These are phyloP conservation scores for Hyphopichia wangnamkhiaoensis DNA, from an alignment of 1,139 yeast genomes.

Conservation along the genomic window DNA sequence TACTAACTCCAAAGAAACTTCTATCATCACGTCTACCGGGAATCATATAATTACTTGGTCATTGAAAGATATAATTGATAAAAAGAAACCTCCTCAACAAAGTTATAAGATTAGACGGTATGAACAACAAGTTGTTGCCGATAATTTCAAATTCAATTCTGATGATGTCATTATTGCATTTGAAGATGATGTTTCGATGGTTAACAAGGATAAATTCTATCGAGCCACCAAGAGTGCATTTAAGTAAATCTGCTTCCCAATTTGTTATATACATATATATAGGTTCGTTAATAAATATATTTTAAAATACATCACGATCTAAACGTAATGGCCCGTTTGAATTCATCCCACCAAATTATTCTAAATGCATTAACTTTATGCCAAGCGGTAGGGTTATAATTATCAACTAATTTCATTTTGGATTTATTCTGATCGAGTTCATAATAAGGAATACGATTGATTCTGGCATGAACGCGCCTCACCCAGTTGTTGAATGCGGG, in stretches of 20 bases:
- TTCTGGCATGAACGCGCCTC: conserved; percentile 57
- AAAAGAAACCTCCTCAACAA: conserved; percentile 35
- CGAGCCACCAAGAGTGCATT: conserved; percentile 33
- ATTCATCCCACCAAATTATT: conserved; percentile 63
- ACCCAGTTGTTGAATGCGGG: conserved; percentile 72
- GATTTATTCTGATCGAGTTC: conserved; percentile 19
- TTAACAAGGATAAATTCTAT: conserved; percentile 56
- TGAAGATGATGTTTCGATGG: conserved; percentile 71
- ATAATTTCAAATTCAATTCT: conserved; percentile 75
- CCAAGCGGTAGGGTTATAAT: conserved; percentile 48
- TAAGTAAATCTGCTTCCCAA: neutral
- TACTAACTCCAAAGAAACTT: conserved; percentile 59
- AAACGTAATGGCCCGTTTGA: conserved; percentile 45
- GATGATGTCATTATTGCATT: conserved; percentile 69
- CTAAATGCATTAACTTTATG: conserved; percentile 67
- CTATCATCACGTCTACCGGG: conserved; percentile 76
- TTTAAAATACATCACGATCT: neutral
- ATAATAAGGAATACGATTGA: conserved; percentile 56
- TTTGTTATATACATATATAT: neutral
- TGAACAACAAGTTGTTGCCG: conserved; percentile 65
- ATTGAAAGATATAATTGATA: conserved; percentile 30
- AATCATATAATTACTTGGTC: conserved; percentile 84
- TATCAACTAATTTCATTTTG: conserved; percentile 18
- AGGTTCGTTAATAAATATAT: too few species aligned
- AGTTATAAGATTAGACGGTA: conserved; percentile 69